Percentiles rank a stretch among this genome's conserved stretches.
phyloP scores from a whole-genome alignment of 2,329 filamentous ascomycete genomes.

The Penicillium sp. region DNA sequence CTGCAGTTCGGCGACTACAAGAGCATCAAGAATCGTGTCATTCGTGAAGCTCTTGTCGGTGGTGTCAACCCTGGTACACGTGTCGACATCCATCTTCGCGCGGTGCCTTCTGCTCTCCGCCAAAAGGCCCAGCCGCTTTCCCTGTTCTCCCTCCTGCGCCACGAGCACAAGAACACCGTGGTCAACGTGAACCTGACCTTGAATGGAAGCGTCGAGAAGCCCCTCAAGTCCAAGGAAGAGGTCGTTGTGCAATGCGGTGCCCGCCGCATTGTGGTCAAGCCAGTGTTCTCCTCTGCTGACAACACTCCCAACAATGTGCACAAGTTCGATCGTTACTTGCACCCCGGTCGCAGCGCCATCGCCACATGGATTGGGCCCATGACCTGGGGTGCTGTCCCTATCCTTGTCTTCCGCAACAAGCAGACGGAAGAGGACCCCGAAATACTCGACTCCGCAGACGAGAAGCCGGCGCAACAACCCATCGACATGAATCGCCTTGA shows the following conservation, averaged over 20 bases:
- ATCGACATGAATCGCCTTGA: slow-evolving; percentile 53
- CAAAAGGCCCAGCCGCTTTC: slow-evolving; percentile 59
- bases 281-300: slow-evolving; percentile 83
- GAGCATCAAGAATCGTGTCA: slow-evolving; percentile 70
- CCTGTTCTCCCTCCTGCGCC: slow-evolving; percentile 81
- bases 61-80: slow-evolving; percentile 81
- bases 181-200: slow-evolving; percentile 89
- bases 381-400: slow-evolving; percentile 88
- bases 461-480: slow-evolving; percentile 37
- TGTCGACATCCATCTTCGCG: slow-evolving; percentile 72
- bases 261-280: slow-evolving; percentile 81
- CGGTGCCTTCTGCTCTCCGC: slow-evolving; percentile 56
- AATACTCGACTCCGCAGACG: slow-evolving; percentile 45
- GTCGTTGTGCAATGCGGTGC: slow-evolving; percentile 88
- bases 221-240: slow-evolving; percentile 88
- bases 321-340: slow-evolving; percentile 89
- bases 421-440: slow-evolving; percentile 33
- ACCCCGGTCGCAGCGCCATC: slow-evolving; percentile 85
- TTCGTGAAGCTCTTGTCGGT: slow-evolving; percentile 82
- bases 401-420: slow-evolving; percentile 75
- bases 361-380: slow-evolving; percentile 87
- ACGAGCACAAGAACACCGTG: slow-evolving; percentile 90
- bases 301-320: slow-evolving; percentile 95
- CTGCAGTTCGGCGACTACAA: slow-evolving; percentile 89
- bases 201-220: slow-evolving; percentile 69